phyloP scores from a whole-genome alignment of 192 early-diverging fungal genomes.

The Spinellus fusiger region DNA sequence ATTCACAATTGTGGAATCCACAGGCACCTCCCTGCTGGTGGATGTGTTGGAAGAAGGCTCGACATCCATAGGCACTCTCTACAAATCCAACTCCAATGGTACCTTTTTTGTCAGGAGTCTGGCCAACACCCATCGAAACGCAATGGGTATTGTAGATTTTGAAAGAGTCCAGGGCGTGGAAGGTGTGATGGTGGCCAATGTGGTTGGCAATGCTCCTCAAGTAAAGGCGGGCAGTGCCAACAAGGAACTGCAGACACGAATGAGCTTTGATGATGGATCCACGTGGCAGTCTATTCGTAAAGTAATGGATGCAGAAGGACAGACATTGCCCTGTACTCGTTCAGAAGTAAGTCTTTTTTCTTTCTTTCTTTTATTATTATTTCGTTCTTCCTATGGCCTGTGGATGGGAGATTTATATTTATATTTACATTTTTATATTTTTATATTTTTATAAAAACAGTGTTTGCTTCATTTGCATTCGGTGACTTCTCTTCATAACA shows the following conservation, averaged over 20 bases:
- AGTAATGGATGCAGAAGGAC: slow-evolving; percentile 6
- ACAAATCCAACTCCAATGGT: slow-evolving; percentile 84
- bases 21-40: slow-evolving; percentile 64
- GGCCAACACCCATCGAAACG: slow-evolving; percentile 76
- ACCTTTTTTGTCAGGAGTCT: slow-evolving; percentile 76
- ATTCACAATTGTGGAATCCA: slow-evolving; percentile 85
- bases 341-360: neutral
- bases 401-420: no score
- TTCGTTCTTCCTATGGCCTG: no score
- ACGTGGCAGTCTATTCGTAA: slow-evolving; percentile 62
- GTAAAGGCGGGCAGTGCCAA: slow-evolving; percentile 28
- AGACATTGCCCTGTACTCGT: neutral
- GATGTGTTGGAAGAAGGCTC: slow-evolving; percentile 52
- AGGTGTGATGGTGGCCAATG: slow-evolving; percentile 82
- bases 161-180: slow-evolving; percentile 79
- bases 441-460: no score
- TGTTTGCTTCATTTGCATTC: slow-evolving; percentile 89
- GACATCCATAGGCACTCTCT: slow-evolving; percentile 61
- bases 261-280: slow-evolving; percentile 85
- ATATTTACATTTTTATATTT: no score
- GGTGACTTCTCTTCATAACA: slow-evolving; percentile 59
- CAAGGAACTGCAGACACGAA: slow-evolving; percentile 63
- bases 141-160: slow-evolving; percentile 77
- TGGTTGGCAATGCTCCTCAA: slow-evolving; percentile 74
- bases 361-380: no score